Evolutionary conservation across 2,329 filamentous ascomycete genomes (phyloP), one percentile per base, ranked within the genome.

Genomic region (Exophiala calicioides): DNA sequence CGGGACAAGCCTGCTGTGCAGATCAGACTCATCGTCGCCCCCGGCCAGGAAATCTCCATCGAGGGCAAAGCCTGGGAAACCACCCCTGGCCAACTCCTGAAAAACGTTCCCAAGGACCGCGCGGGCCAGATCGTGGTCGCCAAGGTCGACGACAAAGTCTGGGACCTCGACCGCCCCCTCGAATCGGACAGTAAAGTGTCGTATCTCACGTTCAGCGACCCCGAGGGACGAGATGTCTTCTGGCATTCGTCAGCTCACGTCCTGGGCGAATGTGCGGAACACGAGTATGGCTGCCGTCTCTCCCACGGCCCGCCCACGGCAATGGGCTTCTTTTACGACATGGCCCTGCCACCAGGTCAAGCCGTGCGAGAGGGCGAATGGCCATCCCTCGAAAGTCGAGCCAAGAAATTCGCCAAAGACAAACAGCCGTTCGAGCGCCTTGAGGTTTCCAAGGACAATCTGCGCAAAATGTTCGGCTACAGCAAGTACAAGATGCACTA

Each of bases 401-500:
- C 90, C 21, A 77, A 79, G 62, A 86, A 84, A 65, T 90, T 93
- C 56, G 88, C 95, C 70, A 96, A 96, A 77, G 90, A 96, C 72
- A 95, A 94, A 77, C 91, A 97, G 71, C 84, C 84, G 40, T 97
- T 97, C 66, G 87, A 96, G 75, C 84, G 93, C 50, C 75, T 97
- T 36, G 86, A 86, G 56, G 80, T 96, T 64, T 86, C 86, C 57
- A 97, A 97, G 72, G 86, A 91, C 44, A 85, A 97, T 58, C 78
- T 97, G 39, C 80, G 93, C 41, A 89, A 95, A 67, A 95, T 97
- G 88, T 97, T 97, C 76, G 82, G 84, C 60, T 94, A 95, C 78
- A 96, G 94, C 79, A 93, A 93, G 68, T 97, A 95, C 77, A 97
- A 98, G 80, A 84, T 95, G 67, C 88, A 96, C 68, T 95, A 97